phyloP scores from a whole-genome alignment of 306 rosid species.

The Adenanthera pavonina region DNA sequence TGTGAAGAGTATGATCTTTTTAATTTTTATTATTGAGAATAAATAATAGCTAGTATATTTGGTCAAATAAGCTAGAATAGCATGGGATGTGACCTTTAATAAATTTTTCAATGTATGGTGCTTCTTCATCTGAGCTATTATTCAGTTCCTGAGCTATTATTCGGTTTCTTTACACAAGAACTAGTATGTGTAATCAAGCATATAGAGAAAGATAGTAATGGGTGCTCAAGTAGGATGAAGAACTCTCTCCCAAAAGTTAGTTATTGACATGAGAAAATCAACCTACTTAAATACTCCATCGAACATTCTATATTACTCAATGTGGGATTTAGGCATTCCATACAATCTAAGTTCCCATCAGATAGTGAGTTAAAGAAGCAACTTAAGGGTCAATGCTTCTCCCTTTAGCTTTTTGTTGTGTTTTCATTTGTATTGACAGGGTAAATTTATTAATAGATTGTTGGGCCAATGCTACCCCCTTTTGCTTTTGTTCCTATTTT shows the following conservation, averaged over 20 bases:
- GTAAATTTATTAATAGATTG: constrained; percentile 1
- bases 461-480: too few relatives aligned
- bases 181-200: not conserved
- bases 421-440: constrained; percentile 6
- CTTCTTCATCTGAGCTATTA: not conserved
- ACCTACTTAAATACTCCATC: too few relatives aligned
- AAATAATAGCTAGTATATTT: not conserved
- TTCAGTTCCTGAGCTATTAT: constrained; percentile 8
- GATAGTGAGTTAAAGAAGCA: not conserved
- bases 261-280: too few relatives aligned
- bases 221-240: too few relatives aligned
- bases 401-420: constrained; percentile 2
- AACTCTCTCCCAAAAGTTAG: too few relatives aligned
- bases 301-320: too few relatives aligned
- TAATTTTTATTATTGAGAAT: constrained; percentile 1
- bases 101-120: not conserved
- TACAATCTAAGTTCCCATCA: too few relatives aligned
- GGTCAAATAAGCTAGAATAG: constrained; percentile 7
- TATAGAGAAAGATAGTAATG: not conserved
- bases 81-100: not conserved
- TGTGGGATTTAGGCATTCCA: too few relatives aligned
- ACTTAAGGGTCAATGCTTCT: not conserved
- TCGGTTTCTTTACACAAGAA: not conserved
- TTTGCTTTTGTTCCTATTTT: too few relatives aligned
- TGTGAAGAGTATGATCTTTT: not conserved